A percentile compares a stretch with the other conserved stretches of the same genome.
phyloP scores from a whole-genome alignment of 2,329 filamentous ascomycete genomes.

The Fusarium sp. region DNA sequence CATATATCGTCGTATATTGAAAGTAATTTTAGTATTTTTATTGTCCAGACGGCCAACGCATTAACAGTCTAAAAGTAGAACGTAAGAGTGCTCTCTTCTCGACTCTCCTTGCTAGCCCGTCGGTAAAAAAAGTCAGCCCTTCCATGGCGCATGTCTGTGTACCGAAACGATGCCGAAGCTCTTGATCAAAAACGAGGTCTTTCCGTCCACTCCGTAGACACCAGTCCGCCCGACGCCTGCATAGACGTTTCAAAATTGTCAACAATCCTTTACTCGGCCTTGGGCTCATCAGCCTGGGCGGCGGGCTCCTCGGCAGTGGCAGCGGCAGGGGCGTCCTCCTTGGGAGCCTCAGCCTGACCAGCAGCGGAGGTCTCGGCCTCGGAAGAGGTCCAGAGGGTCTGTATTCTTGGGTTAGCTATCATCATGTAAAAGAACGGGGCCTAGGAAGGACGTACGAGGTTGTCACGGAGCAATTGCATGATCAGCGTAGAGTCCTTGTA shows the following conservation, averaged over 20 bases:
- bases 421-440: background rate
- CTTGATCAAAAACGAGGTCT: conserved; percentile 66
- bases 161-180: conserved; percentile 64
- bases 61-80: conserved; percentile 69
- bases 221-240: conserved; percentile 65
- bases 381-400: conserved; percentile 99
- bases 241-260: conserved; percentile 47
- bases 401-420: conserved; percentile 49
- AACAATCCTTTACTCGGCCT: conserved; percentile 70
- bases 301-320: conserved; percentile 70
- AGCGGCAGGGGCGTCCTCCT: conserved; percentile 63
- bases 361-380: conserved; percentile 86
- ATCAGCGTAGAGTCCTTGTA: conserved; percentile 99
- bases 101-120: conserved; percentile 56
- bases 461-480: conserved; percentile 98
- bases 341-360: conserved; percentile 64
- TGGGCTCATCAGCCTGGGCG: conserved; percentile 72
- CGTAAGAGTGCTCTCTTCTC: conserved; percentile 63
- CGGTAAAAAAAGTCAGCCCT: conserved; percentile 54
- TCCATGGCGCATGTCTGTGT: conserved; percentile 58
- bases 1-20: conserved; percentile 51
- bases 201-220: conserved; percentile 74
- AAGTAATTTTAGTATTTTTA: conserved; percentile 65
- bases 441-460: conserved; percentile 75
- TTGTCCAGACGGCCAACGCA: conserved; percentile 68